Percentiles rank a stretch among this genome's conserved stretches.
Conservation (phyloP, 176 grass and related monocot genomes). For the Carex cristatella region DNA sequence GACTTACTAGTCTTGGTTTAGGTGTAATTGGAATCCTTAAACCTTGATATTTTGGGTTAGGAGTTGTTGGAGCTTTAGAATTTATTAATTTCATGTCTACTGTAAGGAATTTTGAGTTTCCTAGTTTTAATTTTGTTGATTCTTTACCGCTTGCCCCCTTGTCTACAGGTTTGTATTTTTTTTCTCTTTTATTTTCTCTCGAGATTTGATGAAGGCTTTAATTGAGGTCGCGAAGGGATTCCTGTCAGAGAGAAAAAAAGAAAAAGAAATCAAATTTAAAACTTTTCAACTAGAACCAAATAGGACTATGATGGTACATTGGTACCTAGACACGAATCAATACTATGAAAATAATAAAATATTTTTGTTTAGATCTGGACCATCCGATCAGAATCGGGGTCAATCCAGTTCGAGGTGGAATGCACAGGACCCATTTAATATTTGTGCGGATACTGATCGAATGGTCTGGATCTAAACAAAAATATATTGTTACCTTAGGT, state of each 20-base stretch:
- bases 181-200: neutral
- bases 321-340: too few relatives aligned
- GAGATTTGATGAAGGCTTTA: neutral
- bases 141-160: neutral
- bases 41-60: neutral
- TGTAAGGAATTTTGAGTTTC: neutral
- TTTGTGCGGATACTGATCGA: too few relatives aligned
- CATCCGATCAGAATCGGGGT: too few relatives aligned
- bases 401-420: too few relatives aligned
- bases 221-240: neutral
- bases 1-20: neutral
- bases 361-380: too few relatives aligned
- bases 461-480: too few relatives aligned
- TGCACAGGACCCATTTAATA: too few relatives aligned
- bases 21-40: neutral
- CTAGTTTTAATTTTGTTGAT: neutral
- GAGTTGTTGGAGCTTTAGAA: neutral
- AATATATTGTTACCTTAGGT: too few relatives aligned
- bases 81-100: neutral
- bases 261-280: neutral
- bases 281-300: neutral
- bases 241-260: neutral
- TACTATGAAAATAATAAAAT: too few relatives aligned
- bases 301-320: neutral
- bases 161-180: slow-evolving; percentile 12